A percentile compares a stretch with the other conserved stretches of the same genome.
phyloP scores from a whole-genome alignment of 495 filamentous ascomycete genomes.

The Achaetomiella virescens region DNA sequence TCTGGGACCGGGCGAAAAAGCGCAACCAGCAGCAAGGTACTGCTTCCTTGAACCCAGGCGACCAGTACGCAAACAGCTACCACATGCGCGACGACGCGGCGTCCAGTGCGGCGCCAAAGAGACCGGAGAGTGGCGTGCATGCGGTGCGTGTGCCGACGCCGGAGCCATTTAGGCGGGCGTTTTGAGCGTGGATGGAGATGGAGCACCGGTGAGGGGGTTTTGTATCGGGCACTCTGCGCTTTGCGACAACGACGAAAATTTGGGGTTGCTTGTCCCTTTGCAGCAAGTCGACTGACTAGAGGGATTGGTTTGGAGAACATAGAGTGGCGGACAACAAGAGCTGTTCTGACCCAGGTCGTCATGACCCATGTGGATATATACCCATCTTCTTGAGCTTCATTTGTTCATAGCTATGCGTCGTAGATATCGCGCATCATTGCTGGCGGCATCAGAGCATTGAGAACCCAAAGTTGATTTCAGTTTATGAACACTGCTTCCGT shows the following conservation, averaged over 20 bases:
- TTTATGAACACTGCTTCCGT: too few relatives aligned
- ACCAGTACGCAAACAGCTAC: constrained; percentile 4
- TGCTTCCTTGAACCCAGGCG: constrained; percentile 5
- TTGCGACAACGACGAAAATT: background rate
- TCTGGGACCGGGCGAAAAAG: constrained; percentile 13
- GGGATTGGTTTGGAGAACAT: too few relatives aligned
- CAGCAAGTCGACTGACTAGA: too few relatives aligned
- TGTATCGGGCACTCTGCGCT: background rate
- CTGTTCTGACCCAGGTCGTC: too few relatives aligned
- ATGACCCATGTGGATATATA: too few relatives aligned
- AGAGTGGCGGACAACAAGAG: too few relatives aligned
- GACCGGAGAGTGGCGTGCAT: background rate
- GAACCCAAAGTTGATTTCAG: too few relatives aligned
- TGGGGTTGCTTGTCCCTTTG: too few relatives aligned
- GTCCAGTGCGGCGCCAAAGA: background rate
- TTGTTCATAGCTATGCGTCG: too few relatives aligned
- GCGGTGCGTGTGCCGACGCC: background rate
- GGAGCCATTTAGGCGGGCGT: background rate
- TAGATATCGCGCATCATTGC: too few relatives aligned
- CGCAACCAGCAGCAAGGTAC: constrained; percentile 3
- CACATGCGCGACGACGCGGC: background rate
- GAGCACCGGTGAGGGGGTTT: background rate
- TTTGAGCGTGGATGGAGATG: background rate
- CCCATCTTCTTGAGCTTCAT: too few relatives aligned
- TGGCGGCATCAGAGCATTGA: too few relatives aligned